Evolutionary conservation across 2,329 filamentous ascomycete species (phyloP), one percentile per base, ranked within the genome.

Genomic region (Elsinoe arachidis): DNA sequence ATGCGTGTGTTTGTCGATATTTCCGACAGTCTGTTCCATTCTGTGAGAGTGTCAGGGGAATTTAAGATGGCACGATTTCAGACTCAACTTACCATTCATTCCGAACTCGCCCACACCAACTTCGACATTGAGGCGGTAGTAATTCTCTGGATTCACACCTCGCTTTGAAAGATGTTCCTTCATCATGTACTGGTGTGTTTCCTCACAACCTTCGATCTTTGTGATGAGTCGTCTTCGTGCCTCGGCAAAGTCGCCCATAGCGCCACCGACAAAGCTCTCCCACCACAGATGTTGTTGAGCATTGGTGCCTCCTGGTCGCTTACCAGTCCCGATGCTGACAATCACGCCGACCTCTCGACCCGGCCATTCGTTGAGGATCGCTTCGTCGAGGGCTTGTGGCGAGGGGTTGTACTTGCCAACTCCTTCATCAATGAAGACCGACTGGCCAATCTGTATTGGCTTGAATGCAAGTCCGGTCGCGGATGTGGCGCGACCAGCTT

Each of bases 11-110:
- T 86, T 12, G 90, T 96, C 74, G 89, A 96, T 73, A 99, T 97
- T 55, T 96, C 92, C 23, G 88, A 86, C n/a, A 97, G 76, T 2
- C 91, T 83, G 65, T 89, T 83, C 93, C 93, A 99, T 70, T 97
- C 91, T 56, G 54, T 6, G 9, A 23, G 26, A 7, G 11, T 23
- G 33, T 43, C 26, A 46, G 33, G 7, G 15, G 11, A 11, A 68
- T 96, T 96, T 88, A 96, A 95, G 90, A 69, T 95, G 95, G 68
- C 95, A 90, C 89, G 5, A 95, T 90, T 1, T 90, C 90, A 15
- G 93, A 84, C 67, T 95, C 90, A 37, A 96, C 90, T 63, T 96
- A 70, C 96, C 91, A 68, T 97, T 99, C 90, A 99, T 97, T 54
- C 88, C 92, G 69, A 96, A 97, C 68, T 97, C 93, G 55, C 92